A percentile compares a stretch with the other conserved stretches of the same genome.
Conservation (phyloP, 192 early-diverging fungal genomes). For the Jimgerdemannia flammicorona region DNA sequence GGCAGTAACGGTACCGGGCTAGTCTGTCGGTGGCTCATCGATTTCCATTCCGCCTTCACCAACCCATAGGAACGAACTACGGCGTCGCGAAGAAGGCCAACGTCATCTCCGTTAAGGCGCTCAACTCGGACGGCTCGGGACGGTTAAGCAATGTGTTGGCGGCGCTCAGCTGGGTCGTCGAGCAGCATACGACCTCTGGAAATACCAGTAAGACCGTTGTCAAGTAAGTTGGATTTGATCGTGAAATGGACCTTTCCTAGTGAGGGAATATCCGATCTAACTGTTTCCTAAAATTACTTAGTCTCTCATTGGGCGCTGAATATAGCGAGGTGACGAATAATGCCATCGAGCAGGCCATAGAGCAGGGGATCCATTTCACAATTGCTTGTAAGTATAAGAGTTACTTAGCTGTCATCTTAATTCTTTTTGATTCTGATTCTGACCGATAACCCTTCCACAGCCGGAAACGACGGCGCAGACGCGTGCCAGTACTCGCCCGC, state of each 20-base stretch:
- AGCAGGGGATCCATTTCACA: conserved; percentile 43
- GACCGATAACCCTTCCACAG: conserved; percentile 9
- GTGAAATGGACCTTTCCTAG: no score
- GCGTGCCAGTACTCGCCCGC: conserved; percentile 56
- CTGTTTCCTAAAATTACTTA: conserved; percentile 3
- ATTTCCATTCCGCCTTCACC: background rate
- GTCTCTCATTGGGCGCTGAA: conserved; percentile 49
- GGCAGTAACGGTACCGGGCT: no score
- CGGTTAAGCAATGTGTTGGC: conserved; percentile 39
- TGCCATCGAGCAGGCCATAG: conserved; percentile 45
- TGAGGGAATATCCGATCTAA: no score
- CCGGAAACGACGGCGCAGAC: conserved; percentile 56
- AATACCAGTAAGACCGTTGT: conserved; percentile 27
- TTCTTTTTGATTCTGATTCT: background rate
- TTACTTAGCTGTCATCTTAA: background rate
- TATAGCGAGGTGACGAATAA: conserved; percentile 42
- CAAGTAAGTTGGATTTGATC: conserved; percentile 25
- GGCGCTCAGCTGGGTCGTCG: conserved; percentile 50
- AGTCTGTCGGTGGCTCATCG: background rate
- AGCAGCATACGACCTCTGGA: conserved; percentile 28
- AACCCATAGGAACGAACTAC: conserved; percentile 35
- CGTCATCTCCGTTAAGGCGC: conserved; percentile 50
- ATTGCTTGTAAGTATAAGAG: conserved; percentile 31
- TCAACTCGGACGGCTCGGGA: conserved; percentile 46
- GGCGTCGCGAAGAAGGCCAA: conserved; percentile 55